Percentiles rank a stretch among this genome's conserved stretches.
Conservation (phyloP, 1,284 basidiomycete species). For the Trichosporon faecale region DNA sequence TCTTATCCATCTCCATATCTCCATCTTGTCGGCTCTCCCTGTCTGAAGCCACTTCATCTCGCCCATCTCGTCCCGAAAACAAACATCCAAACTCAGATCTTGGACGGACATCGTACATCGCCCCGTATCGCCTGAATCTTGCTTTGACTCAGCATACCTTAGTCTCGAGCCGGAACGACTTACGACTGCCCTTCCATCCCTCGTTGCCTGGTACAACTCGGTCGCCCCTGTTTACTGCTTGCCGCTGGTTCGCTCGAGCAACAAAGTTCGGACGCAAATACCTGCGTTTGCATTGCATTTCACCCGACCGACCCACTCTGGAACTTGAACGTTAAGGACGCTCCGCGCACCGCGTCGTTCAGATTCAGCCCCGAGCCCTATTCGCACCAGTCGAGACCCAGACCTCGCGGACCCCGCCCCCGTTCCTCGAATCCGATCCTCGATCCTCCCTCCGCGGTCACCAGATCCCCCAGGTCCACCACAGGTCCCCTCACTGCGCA, state of each 20-base stretch:
- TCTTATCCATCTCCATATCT: not conserved
- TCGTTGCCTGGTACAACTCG: not conserved
- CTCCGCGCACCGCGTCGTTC: not conserved
- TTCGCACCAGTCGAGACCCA: conserved; percentile 5
- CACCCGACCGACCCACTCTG: conserved; percentile 8
- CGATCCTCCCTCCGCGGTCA: not conserved
- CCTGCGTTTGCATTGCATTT: not conserved
- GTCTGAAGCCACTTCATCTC: not conserved
- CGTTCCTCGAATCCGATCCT: conserved; percentile 7
- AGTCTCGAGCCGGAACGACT: not conserved
- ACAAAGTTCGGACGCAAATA: conserved; percentile 9
- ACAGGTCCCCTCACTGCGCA: not conserved
- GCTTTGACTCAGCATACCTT: not conserved
- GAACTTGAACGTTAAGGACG: not conserved
- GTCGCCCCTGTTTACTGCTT: not conserved
- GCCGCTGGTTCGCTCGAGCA: not conserved
- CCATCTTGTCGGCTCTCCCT: not conserved
- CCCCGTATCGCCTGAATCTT: not conserved
- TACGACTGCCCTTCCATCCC: not conserved
- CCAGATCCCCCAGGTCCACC: not conserved
- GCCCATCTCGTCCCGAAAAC: not conserved
- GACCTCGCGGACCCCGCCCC: not conserved
- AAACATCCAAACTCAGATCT: not conserved
- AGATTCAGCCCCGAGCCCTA: not conserved
- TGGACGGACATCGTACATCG: not conserved